Evolutionary conservation across 495 filamentous ascomycete genomes (phyloP).

Genomic region (Penicillium macrosclerotiorum): DNA sequence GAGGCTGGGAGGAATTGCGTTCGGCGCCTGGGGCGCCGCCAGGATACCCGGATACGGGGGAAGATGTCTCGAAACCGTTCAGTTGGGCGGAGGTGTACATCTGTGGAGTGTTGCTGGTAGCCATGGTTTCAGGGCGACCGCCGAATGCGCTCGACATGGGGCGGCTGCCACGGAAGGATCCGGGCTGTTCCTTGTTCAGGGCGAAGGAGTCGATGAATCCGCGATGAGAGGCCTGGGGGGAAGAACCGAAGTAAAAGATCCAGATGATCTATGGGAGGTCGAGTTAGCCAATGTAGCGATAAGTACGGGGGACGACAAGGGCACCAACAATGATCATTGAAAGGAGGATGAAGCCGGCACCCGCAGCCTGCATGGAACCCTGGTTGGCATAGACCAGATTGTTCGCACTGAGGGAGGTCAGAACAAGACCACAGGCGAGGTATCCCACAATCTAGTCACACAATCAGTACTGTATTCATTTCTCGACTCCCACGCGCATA

Average conservation of each 20-base stretch:
- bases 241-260: constrained; percentile 98
- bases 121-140: constrained; percentile 76
- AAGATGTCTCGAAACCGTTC: constrained; percentile 93
- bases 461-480: constrained; percentile 12
- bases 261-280: constrained; percentile 80
- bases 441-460: constrained; percentile 71
- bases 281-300: constrained; percentile 7
- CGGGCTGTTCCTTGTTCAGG: constrained; percentile 75
- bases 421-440: constrained; percentile 74
- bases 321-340: constrained; percentile 84
- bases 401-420: constrained; percentile 81
- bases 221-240: constrained; percentile 81
- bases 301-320: not conserved
- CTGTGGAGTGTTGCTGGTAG: constrained; percentile 75
- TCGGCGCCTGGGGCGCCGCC: constrained; percentile 61
- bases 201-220: constrained; percentile 96
- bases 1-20: constrained; percentile 56
- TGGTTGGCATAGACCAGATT: constrained; percentile 69
- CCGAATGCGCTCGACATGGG: constrained; percentile 49
- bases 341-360: constrained; percentile 92
- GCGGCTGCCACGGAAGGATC: constrained; percentile 62
- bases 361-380: constrained; percentile 76
- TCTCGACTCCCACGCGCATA: not conserved
- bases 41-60: constrained; percentile 77
- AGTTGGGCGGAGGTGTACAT: constrained; percentile 97